phyloP scores from a whole-genome alignment of 495 filamentous ascomycete genomes.

The Aspergillus saccharolyticus region DNA sequence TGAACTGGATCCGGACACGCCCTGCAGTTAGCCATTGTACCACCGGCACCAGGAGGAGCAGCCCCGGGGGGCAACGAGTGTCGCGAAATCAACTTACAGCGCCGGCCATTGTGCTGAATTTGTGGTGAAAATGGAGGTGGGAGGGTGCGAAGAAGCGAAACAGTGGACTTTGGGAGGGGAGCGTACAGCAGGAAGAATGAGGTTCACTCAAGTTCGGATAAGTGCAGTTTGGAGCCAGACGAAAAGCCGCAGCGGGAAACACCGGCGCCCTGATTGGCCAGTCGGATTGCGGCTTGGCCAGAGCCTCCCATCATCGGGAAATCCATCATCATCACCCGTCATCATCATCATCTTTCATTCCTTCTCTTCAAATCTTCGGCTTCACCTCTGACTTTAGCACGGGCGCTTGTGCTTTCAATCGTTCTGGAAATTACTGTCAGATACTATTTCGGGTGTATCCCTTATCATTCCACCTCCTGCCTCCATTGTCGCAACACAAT shows the following conservation, averaged over 20 bases:
- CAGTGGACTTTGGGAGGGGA: slow-evolving; percentile 11
- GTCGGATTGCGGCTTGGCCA: slow-evolving; percentile 6
- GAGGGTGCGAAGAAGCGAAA: slow-evolving; percentile 12
- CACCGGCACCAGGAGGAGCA: background rate
- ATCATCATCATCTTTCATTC: too few species aligned
- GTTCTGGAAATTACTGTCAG: too few species aligned
- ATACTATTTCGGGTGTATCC: background rate
- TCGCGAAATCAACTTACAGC: slow-evolving; percentile 31
- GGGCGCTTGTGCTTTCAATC: too few species aligned
- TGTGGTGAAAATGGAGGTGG: slow-evolving; percentile 15
- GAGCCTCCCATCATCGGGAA: too few species aligned
- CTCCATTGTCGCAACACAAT: background rate
- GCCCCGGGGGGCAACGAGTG: background rate
- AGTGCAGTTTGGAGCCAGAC: slow-evolving; percentile 21
- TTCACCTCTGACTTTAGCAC: too few species aligned
- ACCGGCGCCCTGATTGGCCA: slow-evolving; percentile 43
- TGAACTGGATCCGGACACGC: slow-evolving; percentile 39
- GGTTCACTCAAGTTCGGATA: slow-evolving; percentile 14
- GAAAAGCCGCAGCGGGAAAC: slow-evolving; percentile 42
- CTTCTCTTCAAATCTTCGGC: background rate
- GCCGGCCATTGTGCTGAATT: slow-evolving; percentile 47
- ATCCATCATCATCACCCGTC: too few species aligned
- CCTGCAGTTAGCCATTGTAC: slow-evolving; percentile 34
- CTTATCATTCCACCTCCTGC: background rate
- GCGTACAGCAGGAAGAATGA: slow-evolving; percentile 25